Percentiles rank a stretch among this genome's conserved stretches.
These are phyloP conservation scores for Santalum album DNA, from an alignment of 164 flowering plant species.

Conservation along the genomic window DNA sequence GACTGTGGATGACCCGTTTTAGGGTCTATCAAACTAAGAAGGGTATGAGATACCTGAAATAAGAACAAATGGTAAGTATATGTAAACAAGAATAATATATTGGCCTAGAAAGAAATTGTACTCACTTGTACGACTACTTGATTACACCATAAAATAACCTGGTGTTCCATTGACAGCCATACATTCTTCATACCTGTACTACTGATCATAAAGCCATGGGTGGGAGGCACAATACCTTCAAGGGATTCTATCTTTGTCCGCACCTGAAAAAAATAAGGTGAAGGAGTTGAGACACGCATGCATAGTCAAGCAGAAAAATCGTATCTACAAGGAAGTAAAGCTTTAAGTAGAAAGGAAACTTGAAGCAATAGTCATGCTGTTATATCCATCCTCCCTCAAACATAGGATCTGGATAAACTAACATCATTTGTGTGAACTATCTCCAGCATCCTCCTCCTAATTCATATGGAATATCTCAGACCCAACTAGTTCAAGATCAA, in stretches of 20 bases:
- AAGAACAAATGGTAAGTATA: slow-evolving; percentile 15
- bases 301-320: neutral
- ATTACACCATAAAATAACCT: slow-evolving; percentile 96
- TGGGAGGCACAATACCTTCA: slow-evolving; percentile 85
- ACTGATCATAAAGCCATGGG: slow-evolving; percentile 81
- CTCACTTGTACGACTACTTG: slow-evolving; percentile 91
- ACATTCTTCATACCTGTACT: slow-evolving; percentile 86
- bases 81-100: neutral
- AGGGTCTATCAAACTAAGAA: slow-evolving; percentile 75
- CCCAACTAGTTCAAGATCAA: neutral
- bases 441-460: neutral
- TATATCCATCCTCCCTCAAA: no score
- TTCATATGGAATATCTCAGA: neutral
- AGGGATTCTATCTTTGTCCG: slow-evolving; percentile 77
- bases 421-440: neutral
- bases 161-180: slow-evolving; percentile 99
- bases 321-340: no score
- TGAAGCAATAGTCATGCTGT: neutral
- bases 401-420: neutral
- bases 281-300: neutral
- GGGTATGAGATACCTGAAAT: slow-evolving; percentile 87
- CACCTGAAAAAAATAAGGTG: slow-evolving; percentile 40
- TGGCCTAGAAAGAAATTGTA: slow-evolving; percentile 10
- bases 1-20: slow-evolving; percentile 61
- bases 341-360: neutral